Evolutionary conservation across 2,329 filamentous ascomycete genomes (phyloP), one percentile per base, ranked within the genome.

Genomic region (Trichoderma oligosporum): DNA sequence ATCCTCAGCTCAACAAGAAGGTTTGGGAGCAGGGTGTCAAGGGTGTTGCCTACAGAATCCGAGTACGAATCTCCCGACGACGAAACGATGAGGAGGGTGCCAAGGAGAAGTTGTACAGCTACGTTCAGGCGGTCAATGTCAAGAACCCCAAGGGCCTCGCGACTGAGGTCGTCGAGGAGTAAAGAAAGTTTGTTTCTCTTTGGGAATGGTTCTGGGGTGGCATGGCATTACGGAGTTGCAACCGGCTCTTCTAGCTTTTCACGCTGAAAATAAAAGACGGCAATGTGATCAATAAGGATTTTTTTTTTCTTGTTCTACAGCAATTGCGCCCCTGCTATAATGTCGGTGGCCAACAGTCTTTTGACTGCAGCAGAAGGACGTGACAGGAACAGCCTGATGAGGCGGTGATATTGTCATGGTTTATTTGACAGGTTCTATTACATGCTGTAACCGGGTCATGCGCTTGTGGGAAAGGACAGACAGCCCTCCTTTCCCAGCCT

Each of bases 1-100:
- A 99, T 85, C 94, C 94, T 74, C 89, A 94, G 82, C 82, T 99
- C 74, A 99, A 99, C 89, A 99, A 99, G 90, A 97, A 99, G 86
- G 93, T 99, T 77, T 99, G 94, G 94, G 94, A 99, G 82, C 83
- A 88, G 74, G 94, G 94, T 78, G 87, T 99, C 84, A 99, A 97
- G 89, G 95, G 94, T 74, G 92, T 97, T 68, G 91, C 93, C 69
- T 97, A 88, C 89, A 88, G 95, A 79, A 84, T 99, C 71, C 93
- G 94, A 73, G 87, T 99, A 75, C 91, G 95, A 81, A 97, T 99
- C 82, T 96, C 91, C 75, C 91, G 94, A 81, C 95, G 96, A 87
- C 91, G 94, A 86, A 99, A 99, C 82, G 94, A 99, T 79, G 94
- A 97, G 85, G 94, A 99, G 82, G 91, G 90, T 73, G 94, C 95